Conservation (phyloP, 306 rosid genomes). For the Begonia peltatifolia region DNA sequence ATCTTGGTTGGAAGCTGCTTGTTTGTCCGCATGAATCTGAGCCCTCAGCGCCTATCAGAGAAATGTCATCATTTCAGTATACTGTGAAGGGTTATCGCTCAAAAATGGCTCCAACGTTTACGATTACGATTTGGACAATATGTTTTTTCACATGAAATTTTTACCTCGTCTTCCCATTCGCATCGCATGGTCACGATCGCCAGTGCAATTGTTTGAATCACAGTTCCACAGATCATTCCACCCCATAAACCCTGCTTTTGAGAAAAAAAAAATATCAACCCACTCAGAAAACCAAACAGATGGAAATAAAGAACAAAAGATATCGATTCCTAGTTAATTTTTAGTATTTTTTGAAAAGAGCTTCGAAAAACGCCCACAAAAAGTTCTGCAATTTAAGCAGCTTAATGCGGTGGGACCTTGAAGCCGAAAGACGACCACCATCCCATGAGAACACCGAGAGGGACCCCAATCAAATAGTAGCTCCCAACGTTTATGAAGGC, state of each 20-base stretch:
- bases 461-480: slow-evolving; percentile 40
- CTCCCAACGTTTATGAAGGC: slow-evolving; percentile 49
- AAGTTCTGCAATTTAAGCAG: background rate
- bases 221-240: slow-evolving; percentile 58
- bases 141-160: too few species aligned
- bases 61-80: slow-evolving; percentile 6
- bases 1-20: slow-evolving; percentile 12
- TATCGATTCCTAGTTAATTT: background rate
- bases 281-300: background rate
- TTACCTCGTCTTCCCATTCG: slow-evolving; percentile 55
- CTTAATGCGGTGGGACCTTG: slow-evolving; percentile 8
- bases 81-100: too few species aligned
- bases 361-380: too few species aligned
- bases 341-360: background rate
- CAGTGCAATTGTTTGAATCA: slow-evolving; percentile 45
- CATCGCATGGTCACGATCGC: slow-evolving; percentile 25
- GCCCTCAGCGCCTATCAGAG: slow-evolving; percentile 29
- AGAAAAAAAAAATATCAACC: background rate
- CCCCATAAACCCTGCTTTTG: slow-evolving; percentile 36
- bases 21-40: slow-evolving; percentile 14
- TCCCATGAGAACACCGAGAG: slow-evolving; percentile 38
- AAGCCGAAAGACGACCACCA: slow-evolving; percentile 34
- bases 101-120: background rate
- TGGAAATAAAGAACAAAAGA: too few species aligned
- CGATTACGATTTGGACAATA: background rate